Conservation (phyloP, 139 green algal species). For the Pseudopediastrum boryanum region DNA sequence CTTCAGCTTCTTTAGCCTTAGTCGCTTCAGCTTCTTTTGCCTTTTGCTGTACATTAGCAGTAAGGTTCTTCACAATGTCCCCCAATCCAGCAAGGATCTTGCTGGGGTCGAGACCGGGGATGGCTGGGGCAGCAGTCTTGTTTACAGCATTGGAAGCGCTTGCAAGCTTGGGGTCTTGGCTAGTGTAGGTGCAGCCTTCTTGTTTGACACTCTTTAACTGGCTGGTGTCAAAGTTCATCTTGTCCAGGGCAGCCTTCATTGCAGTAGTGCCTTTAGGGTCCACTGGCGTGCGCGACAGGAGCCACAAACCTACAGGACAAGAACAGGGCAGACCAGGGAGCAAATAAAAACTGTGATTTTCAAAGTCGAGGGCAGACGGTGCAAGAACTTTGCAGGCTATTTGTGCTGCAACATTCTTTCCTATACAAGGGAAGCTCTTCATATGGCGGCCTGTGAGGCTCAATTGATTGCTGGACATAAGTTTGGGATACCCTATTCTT, state of each 20-base stretch:
- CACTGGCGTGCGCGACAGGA: constrained; percentile 39
- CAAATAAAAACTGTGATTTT: neutral
- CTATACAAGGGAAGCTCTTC: neutral
- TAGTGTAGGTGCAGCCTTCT: neutral
- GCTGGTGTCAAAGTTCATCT: constrained; percentile 5
- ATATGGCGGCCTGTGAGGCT: neutral
- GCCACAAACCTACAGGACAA: constrained; percentile 30
- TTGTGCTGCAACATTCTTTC: neutral
- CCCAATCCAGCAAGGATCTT: neutral
- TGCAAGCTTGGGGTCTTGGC: neutral
- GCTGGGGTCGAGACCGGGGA: too few relatives aligned
- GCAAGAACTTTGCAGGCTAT: neutral
- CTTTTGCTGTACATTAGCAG: constrained; percentile 10
- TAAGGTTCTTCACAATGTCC: neutral
- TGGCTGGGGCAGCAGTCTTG: too few relatives aligned
- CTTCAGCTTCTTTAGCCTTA: neutral
- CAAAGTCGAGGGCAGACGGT: neutral
- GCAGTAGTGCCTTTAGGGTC: constrained; percentile 18
- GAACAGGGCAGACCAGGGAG: neutral
- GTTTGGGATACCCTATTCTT: neutral
- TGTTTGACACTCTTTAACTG: constrained; percentile 14
- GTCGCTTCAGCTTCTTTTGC: neutral
- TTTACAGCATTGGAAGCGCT: too few relatives aligned
- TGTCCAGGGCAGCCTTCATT: constrained; percentile 12
- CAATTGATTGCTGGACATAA: neutral